Conservation (phyloP, 169 alveolate species). For the Ophryocystis elektroscirrha region DNA sequence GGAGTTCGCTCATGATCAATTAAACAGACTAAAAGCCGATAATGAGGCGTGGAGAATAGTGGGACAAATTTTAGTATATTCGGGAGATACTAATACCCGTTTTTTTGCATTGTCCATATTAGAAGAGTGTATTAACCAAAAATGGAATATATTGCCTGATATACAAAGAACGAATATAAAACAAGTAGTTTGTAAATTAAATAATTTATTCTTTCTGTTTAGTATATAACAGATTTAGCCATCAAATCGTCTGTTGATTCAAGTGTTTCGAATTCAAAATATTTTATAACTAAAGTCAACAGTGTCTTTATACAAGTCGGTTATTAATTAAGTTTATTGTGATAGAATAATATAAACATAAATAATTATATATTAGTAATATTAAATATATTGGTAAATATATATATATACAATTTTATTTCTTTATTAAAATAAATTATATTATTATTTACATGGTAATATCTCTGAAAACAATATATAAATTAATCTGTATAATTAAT, state of each 20-base stretch:
- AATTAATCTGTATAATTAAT: too few species aligned
- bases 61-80: too few species aligned
- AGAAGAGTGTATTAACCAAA: slow-evolving; percentile 3
- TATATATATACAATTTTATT: neutral
- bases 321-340: neutral
- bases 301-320: slow-evolving; percentile 22
- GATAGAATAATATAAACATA: too few species aligned
- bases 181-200: neutral
- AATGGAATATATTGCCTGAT: slow-evolving; percentile 1
- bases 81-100: slow-evolving; percentile 19
- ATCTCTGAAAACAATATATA: too few species aligned
- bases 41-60: too few species aligned
- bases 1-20: too few species aligned
- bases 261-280: slow-evolving; percentile 14
- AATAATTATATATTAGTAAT: too few species aligned
- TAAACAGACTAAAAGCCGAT: too few species aligned
- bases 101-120: slow-evolving; percentile 25
- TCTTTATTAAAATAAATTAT: neutral
- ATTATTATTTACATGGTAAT: neutral
- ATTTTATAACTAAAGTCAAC: slow-evolving; percentile 29
- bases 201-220: neutral
- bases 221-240: slow-evolving; percentile 20
- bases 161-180: neutral
- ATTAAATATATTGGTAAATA: neutral
- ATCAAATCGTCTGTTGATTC: slow-evolving; percentile 18